Conservation (phyloP, 352 stramenopile species). For the Phytophthora pisi region DNA sequence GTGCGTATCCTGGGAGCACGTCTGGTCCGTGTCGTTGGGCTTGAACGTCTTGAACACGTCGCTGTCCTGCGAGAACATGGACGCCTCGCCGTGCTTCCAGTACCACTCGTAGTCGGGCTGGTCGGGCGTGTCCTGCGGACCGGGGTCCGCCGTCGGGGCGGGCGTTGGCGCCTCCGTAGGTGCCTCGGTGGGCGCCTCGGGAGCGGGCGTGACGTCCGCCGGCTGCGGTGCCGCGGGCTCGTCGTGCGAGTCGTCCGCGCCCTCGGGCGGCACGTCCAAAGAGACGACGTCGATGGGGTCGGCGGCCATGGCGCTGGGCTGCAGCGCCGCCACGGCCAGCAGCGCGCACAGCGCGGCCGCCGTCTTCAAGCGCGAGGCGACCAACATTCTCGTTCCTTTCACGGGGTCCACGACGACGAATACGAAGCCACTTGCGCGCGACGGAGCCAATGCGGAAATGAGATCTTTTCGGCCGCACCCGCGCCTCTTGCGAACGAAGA, state of each 20-base stretch:
- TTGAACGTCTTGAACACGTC: conserved; percentile 66
- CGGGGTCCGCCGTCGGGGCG: conserved; percentile 5
- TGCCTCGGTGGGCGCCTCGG: conserved; percentile 6
- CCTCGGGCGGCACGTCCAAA: conserved; percentile 13
- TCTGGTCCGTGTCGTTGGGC: conserved; percentile 67
- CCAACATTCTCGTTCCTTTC: conserved; percentile 25
- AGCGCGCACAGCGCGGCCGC: conserved; percentile 27
- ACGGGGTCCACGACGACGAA: background rate
- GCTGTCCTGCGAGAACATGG: conserved; percentile 53
- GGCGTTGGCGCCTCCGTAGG: conserved; percentile 9
- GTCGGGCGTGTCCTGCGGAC: conserved; percentile 27
- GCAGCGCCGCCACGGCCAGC: conserved; percentile 24
- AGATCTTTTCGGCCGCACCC: conserved; percentile 18
- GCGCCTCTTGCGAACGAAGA: conserved; percentile 16
- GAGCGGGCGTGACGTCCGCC: background rate
- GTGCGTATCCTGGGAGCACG: conserved; percentile 74
- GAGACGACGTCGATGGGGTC: conserved; percentile 16
- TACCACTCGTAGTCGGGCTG: conserved; percentile 58
- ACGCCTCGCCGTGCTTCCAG: conserved; percentile 66
- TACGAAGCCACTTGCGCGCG: conserved; percentile 10
- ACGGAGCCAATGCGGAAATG: conserved; percentile 33
- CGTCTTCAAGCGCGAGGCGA: conserved; percentile 25
- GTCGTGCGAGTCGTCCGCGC: conserved; percentile 13
- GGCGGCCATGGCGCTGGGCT: conserved; percentile 17
- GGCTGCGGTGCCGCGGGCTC: conserved; percentile 16